phyloP scores from a whole-genome alignment of 2,329 filamentous ascomycete species.

The Raffaelea ambrosiae region DNA sequence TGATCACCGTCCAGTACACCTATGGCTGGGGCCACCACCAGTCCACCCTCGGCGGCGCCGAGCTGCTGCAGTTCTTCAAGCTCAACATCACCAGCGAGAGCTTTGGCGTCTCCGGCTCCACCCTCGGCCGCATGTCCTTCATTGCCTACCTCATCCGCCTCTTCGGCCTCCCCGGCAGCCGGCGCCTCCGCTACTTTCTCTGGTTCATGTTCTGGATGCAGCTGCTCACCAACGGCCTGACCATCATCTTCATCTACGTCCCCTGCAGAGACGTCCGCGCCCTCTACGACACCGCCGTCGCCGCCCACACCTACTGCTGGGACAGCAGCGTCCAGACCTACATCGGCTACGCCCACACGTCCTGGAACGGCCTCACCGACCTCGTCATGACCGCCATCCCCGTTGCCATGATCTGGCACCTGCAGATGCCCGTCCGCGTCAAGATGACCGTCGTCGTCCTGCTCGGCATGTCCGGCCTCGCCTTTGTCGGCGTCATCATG shows the following conservation, averaged over 20 bases:
- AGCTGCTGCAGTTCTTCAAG: background rate
- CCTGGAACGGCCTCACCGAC: conserved; percentile 5
- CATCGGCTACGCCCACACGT: conserved; percentile 3
- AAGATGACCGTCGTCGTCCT: conserved; percentile 1
- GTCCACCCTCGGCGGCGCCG: background rate
- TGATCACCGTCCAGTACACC: conserved; percentile 2
- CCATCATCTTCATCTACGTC: conserved; percentile 1
- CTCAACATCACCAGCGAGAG: conserved; percentile 1
- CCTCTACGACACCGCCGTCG: conserved; percentile 1
- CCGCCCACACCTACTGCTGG: background rate
- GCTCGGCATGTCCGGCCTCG: background rate
- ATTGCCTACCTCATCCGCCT: conserved; percentile 1
- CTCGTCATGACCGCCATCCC: conserved; percentile 1
- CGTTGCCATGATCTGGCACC: conserved; percentile 2
- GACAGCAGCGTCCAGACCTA: conserved; percentile 1
- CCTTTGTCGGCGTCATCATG: conserved; percentile 4
- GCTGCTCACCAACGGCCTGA: conserved; percentile 1
- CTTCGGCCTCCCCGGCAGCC: background rate
- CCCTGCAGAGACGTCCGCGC: background rate
- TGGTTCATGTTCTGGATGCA: conserved; percentile 3
- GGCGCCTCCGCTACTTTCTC: background rate
- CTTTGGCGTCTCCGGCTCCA: conserved; percentile 3
- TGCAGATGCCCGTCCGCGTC: conserved; percentile 5
- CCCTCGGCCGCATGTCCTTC: conserved; percentile 3
- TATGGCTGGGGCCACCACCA: conserved; percentile 4